Evolutionary conservation across 305 asterid species (phyloP).

Genomic region (Fraxinus xanthoxyloides): DNA sequence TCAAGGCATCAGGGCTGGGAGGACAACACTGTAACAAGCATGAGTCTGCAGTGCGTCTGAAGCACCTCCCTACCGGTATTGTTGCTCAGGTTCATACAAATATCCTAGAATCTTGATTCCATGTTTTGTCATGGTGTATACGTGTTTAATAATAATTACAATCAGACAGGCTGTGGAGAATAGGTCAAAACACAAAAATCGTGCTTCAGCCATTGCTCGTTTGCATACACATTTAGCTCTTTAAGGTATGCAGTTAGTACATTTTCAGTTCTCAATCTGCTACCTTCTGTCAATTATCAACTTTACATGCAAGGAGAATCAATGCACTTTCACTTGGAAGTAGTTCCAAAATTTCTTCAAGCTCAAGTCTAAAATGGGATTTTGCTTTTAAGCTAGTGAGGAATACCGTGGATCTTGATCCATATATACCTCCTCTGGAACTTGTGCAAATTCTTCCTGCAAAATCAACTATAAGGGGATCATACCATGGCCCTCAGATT

Average conservation of each 20-base stretch:
- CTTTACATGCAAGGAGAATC: background rate
- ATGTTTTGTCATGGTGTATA: background rate
- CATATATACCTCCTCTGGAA: conserved; percentile 72
- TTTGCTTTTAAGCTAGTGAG: conserved; percentile 52
- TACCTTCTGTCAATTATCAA: background rate
- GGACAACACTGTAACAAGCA: conserved; percentile 97
- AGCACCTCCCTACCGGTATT: conserved; percentile 81
- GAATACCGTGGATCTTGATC: conserved; percentile 72
- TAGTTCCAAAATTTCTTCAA: conserved; percentile 9
- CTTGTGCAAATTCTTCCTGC: conserved; percentile 83
- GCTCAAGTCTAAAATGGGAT: conserved; percentile 6
- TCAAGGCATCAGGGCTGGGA: conserved; percentile 81
- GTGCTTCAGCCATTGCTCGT: conserved; percentile 65
- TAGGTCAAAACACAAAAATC: conserved; percentile 47
- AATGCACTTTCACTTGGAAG: conserved; percentile 5
- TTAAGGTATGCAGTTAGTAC: conserved; percentile 44
- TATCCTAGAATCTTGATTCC: conserved; percentile 11
- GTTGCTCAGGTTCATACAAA: conserved; percentile 60
- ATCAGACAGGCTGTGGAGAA: conserved; percentile 49
- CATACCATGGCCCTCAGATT: conserved; percentile 66
- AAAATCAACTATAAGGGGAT: conserved; percentile 62
- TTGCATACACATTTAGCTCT: conserved; percentile 67
- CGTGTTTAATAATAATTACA: conserved; percentile 21
- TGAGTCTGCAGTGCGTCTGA: conserved; percentile 87
- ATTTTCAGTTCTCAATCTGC: background rate